These are phyloP conservation scores for Gymnopilus dilepis DNA, from an alignment of 768 basidiomycete genomes.

Conservation along the genomic window DNA sequence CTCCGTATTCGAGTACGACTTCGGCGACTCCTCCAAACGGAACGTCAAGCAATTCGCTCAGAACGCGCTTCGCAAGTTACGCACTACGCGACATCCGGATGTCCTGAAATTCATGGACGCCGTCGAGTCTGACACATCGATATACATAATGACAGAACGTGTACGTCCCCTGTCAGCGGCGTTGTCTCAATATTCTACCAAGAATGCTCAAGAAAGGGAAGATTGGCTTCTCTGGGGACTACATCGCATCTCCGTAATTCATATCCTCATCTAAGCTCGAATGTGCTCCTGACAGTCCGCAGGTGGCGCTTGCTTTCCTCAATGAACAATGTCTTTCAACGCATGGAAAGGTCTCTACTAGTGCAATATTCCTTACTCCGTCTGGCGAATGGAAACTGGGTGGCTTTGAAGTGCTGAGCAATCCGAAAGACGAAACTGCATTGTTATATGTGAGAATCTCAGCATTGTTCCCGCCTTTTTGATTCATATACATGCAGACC, in stretches of 20 bases:
- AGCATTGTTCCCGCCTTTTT: conserved; percentile 5
- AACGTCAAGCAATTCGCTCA: conserved; percentile 77
- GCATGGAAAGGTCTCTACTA: conserved; percentile 78
- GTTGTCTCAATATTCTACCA: conserved; percentile 66
- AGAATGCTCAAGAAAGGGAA: conserved; percentile 68
- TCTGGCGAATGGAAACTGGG: conserved; percentile 98
- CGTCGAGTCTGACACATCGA: conserved; percentile 83
- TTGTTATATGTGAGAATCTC: conserved; percentile 73
- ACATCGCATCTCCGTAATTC: conserved; percentile 83
- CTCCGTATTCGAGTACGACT: conserved; percentile 93
- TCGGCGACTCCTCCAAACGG: conserved; percentile 61
- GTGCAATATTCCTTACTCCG: conserved; percentile 86
- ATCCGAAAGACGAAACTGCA: conserved; percentile 76
- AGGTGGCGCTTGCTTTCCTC: conserved; percentile 91
- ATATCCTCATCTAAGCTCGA: neutral
- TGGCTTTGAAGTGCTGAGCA: conserved; percentile 91
- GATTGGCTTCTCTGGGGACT: conserved; percentile 96
- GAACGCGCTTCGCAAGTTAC: conserved; percentile 89
- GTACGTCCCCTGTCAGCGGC: conserved; percentile 74
- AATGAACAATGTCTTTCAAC: conserved; percentile 85
- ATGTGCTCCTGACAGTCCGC: conserved; percentile 11
- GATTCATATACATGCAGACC: conserved; percentile 52
- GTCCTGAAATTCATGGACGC: conserved; percentile 95
- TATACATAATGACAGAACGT: conserved; percentile 95
- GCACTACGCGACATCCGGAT: conserved; percentile 94